Evolutionary conservation across 225 moss, liverwort and hornwort genomes (phyloP).

Genomic region (Marchantia polymorpha): DNA sequence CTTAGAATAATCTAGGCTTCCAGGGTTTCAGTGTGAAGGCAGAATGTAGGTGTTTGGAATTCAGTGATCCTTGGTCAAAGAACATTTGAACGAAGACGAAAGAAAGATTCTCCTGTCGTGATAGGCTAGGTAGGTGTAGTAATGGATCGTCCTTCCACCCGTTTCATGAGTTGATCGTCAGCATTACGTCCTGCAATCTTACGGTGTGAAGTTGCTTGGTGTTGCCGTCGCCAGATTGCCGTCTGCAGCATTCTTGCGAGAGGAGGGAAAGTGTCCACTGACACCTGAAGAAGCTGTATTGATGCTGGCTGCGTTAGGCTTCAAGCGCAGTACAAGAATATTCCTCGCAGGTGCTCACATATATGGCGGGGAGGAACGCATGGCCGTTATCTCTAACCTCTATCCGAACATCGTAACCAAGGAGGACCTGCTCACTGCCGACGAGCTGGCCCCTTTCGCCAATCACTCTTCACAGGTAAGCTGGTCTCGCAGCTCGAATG

Average conservation of each 20-base stretch:
- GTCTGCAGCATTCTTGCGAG: slow-evolving; percentile 37
- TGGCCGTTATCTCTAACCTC: slow-evolving; percentile 49
- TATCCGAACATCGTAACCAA: slow-evolving; percentile 87
- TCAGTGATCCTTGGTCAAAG: not conserved
- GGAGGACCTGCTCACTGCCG: slow-evolving; percentile 56
- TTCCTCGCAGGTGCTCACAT: slow-evolving; percentile 69
- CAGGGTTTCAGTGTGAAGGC: not conserved
- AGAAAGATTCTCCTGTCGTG: not conserved
- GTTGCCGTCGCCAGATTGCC: slow-evolving; percentile 34
- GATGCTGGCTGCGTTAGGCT: slow-evolving; percentile 75
- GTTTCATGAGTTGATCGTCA: not conserved
- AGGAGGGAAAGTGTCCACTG: slow-evolving; percentile 66
- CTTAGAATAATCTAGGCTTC: not conserved
- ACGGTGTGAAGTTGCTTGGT: not conserved
- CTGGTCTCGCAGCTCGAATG: not conserved
- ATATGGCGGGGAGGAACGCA: slow-evolving; percentile 54
- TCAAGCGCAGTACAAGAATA: slow-evolving; percentile 72
- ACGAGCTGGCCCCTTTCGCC: slow-evolving; percentile 68
- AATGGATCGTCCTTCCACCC: not conserved
- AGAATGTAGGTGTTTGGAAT: not conserved
- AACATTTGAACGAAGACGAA: not conserved
- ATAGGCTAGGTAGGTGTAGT: not conserved
- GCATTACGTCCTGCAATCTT: not conserved
- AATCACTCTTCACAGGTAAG: slow-evolving; percentile 68
- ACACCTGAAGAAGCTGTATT: slow-evolving; percentile 82